Evolutionary conservation across 2,329 filamentous ascomycete genomes (phyloP).

Genomic region (Aspergillus fijiensis): DNA sequence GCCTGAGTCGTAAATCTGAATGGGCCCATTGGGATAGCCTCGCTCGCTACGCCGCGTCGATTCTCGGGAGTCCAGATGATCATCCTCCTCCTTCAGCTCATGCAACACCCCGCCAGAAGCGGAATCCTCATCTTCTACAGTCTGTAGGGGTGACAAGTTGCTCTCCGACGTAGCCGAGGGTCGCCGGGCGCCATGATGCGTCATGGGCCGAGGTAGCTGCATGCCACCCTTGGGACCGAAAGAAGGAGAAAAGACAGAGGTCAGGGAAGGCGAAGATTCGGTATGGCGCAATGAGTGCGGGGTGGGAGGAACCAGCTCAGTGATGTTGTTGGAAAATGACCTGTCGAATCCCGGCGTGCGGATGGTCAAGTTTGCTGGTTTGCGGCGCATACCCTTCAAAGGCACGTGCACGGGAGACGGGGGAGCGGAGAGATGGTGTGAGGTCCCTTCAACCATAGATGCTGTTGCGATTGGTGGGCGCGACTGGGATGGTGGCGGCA

Average conservation of each 20-base stretch:
- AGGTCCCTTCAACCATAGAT: conserved; percentile 46
- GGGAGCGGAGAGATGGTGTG: conserved; percentile 50
- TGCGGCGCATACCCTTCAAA: conserved; percentile 54
- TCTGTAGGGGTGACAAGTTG: conserved; percentile 26
- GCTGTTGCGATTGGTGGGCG: conserved; percentile 51
- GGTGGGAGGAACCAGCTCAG: conserved; percentile 58
- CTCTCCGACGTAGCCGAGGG: conserved; percentile 33
- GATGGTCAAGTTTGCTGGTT: conserved; percentile 61
- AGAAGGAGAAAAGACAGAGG: conserved; percentile 53
- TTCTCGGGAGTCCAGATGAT: conserved; percentile 49
- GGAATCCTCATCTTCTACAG: conserved; percentile 29
- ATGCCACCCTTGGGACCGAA: conserved; percentile 52
- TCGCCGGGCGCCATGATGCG: conserved; percentile 31
- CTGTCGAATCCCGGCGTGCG: conserved; percentile 54
- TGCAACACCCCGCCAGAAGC: conserved; percentile 36
- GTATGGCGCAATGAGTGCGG: conserved; percentile 59
- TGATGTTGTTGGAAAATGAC: conserved; percentile 48
- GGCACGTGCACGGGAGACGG: conserved; percentile 59
- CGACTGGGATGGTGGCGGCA: conserved; percentile 47
- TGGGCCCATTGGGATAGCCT: conserved; percentile 64
- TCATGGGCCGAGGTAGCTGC: conserved; percentile 46
- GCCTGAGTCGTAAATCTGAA: conserved; percentile 62
- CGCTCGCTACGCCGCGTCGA: conserved; percentile 62
- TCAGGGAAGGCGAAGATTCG: conserved; percentile 62
- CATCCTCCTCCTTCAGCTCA: conserved; percentile 54